Conservation (phyloP, 352 stramenopile genomes). For the Thraustochytrium striatum region DNA sequence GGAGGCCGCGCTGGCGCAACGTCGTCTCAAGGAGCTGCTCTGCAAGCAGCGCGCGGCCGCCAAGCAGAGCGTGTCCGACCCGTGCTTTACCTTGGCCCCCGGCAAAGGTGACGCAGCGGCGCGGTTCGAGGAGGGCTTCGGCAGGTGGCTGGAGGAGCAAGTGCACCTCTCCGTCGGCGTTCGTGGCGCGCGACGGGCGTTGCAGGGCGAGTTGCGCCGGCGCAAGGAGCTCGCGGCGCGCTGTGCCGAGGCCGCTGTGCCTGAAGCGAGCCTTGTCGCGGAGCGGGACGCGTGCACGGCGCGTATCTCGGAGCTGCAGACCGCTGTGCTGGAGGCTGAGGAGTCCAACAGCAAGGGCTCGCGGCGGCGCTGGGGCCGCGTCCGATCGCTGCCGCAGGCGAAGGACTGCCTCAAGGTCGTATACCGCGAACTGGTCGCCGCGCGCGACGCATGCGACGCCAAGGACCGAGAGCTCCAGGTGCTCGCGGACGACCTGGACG, state of each 20-base stretch:
- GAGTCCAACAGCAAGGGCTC: neutral
- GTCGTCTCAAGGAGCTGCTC: neutral
- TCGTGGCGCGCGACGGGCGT: conserved; percentile 2
- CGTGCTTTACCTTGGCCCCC: neutral
- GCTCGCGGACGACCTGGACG: conserved; percentile 2
- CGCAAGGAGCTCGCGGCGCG: neutral
- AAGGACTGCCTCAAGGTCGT: conserved; percentile 31
- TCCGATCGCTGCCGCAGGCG: neutral
- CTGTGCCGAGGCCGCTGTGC: neutral
- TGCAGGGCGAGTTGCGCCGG: neutral
- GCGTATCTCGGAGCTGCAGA: conserved; percentile 12
- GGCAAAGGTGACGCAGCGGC: neutral
- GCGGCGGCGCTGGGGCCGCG: neutral
- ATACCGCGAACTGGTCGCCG: conserved; percentile 12
- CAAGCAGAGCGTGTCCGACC: neutral
- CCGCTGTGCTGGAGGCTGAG: conserved; percentile 19
- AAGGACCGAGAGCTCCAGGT: neutral
- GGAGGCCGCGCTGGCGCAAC: conserved; percentile 21
- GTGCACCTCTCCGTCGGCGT: conserved; percentile 3
- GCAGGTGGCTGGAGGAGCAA: conserved; percentile 20
- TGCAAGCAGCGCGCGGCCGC: conserved; percentile 15
- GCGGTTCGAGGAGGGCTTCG: neutral
- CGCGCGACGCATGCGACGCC: neutral
- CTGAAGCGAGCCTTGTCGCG: neutral
- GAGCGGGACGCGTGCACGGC: neutral